Evolutionary conservation across 306 rosid genomes (phyloP), one percentile per base, ranked within the genome.

Genomic region (Sicyos edulis): DNA sequence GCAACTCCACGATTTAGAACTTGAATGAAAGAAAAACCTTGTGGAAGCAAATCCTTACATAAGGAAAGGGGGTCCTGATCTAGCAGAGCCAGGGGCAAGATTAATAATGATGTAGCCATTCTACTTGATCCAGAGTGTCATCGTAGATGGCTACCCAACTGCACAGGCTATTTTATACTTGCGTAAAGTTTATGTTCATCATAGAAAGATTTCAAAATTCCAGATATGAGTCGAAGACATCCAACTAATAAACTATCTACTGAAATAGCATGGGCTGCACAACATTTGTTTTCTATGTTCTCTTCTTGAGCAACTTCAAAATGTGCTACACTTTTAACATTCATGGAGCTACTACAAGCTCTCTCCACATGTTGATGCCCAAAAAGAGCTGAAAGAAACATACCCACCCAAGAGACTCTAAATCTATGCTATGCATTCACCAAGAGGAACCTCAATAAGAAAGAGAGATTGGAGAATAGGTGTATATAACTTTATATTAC

Each of bases 271-370:
- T 40, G 6, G 9, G 10, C 2, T 42, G 12, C 2, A 42, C 47
- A 42, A 42, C 10, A 42, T 42, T 42, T 8, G 47, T 42, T 42
- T 42, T 42, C 45, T 42, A 42, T 42, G 47, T 42, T 42, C 29
- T 29, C 45, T 32, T 60, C 45, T 59, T 7, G 44, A 34, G 22
- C 49, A 16, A 61, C 49, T 29, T 61, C 68, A 63, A 63, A 10
- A 3, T n/a, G 26, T 63, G 9, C 16, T n/a, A 17, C 51, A 17
- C 51, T 42, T 37, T 26, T 26, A 10, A 62, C 51, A 63, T 37
- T 17, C 70, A 63, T 17, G 70, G 70, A 63, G 29, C 26, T 37
- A 42, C 47, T 42, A 17, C 51, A 40, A 63, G 52, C 70, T n/a
- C 50, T 9, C 16, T 37, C 14, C 22, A 15, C 45, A 15, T 7